Evolutionary conservation across 345 rosid genomes (phyloP).

Genomic region (Populus alba): DNA sequence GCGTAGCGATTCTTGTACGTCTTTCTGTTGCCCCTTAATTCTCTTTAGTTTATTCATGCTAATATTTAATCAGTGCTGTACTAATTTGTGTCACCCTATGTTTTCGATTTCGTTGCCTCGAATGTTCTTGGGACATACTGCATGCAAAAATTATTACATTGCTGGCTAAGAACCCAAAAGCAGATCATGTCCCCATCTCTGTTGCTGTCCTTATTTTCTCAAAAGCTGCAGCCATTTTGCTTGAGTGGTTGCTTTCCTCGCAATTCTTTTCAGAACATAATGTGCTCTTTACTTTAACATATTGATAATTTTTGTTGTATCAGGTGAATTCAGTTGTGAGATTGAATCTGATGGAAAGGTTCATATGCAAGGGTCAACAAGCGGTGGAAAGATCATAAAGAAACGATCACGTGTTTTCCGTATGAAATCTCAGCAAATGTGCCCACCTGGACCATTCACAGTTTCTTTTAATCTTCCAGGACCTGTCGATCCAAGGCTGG

Average conservation of each 20-base stretch:
- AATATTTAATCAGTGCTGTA: background rate
- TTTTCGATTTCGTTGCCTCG: too few species aligned
- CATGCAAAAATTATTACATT: background rate
- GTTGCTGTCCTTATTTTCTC: background rate
- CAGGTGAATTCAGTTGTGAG: conserved; percentile 28
- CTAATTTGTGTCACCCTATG: background rate
- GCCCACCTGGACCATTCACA: conserved; percentile 16
- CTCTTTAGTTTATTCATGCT: background rate
- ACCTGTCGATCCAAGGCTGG: conserved; percentile 22
- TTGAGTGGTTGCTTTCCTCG: background rate
- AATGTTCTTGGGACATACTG: background rate
- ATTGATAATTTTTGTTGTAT: background rate
- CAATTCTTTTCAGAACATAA: background rate
- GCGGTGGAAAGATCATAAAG: conserved; percentile 12
- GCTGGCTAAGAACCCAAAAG: background rate
- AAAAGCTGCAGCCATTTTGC: background rate
- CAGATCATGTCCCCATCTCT: background rate
- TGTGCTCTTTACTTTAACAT: background rate
- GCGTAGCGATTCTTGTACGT: conserved; percentile 13
- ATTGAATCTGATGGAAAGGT: conserved; percentile 15
- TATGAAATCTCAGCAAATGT: conserved; percentile 1
- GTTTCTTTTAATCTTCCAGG: conserved; percentile 22
- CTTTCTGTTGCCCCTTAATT: background rate
- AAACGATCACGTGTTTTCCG: conserved; percentile 15
- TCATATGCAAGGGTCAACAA: conserved; percentile 7